Percentiles rank a stretch among this genome's conserved stretches.
Conservation (phyloP, 2,329 filamentous ascomycete species). For the Pseudocercospora vitis region DNA sequence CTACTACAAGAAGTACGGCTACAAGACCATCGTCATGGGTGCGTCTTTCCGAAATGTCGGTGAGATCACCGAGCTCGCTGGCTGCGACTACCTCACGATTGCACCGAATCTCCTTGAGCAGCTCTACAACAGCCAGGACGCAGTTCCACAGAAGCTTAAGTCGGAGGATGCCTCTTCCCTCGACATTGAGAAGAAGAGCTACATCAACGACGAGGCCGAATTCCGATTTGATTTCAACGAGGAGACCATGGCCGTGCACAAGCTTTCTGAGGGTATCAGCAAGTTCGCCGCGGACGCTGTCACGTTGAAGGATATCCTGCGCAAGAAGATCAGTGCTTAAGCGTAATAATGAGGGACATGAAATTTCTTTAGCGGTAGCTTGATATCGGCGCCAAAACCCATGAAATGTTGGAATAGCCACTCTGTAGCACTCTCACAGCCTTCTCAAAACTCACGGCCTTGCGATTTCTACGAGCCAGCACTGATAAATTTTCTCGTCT, state of each 20-base stretch:
- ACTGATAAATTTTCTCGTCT: not conserved
- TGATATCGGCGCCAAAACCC: conserved; percentile 11
- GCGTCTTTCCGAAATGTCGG: conserved; percentile 95
- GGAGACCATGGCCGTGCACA: conserved; percentile 98
- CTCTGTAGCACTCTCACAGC: too few relatives aligned
- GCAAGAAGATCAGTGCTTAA: conserved; percentile 68
- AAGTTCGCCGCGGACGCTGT: conserved; percentile 97
- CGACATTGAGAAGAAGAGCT: conserved; percentile 82
- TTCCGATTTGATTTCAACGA: conserved; percentile 99
- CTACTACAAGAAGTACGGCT: conserved; percentile 99
- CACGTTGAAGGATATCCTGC: conserved; percentile 89
- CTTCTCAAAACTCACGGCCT: too few relatives aligned
- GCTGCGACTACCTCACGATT: conserved; percentile 98
- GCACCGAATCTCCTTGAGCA: conserved; percentile 93
- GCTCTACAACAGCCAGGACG: conserved; percentile 76
- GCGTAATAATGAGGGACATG: conserved; percentile 5
- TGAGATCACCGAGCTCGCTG: conserved; percentile 97
- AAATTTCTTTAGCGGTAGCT: conserved; percentile 12
- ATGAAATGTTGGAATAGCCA: conserved; percentile 1
- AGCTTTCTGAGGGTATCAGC: conserved; percentile 98
- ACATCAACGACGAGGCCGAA: conserved; percentile 81
- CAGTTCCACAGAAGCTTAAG: conserved; percentile 92
- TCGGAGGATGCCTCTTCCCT: conserved; percentile 63
- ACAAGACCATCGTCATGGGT: conserved; percentile 99
- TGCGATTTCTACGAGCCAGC: not conserved